Evolutionary conservation across 2,329 filamentous ascomycete genomes (phyloP).

Genomic region (Phialophora expanda): DNA sequence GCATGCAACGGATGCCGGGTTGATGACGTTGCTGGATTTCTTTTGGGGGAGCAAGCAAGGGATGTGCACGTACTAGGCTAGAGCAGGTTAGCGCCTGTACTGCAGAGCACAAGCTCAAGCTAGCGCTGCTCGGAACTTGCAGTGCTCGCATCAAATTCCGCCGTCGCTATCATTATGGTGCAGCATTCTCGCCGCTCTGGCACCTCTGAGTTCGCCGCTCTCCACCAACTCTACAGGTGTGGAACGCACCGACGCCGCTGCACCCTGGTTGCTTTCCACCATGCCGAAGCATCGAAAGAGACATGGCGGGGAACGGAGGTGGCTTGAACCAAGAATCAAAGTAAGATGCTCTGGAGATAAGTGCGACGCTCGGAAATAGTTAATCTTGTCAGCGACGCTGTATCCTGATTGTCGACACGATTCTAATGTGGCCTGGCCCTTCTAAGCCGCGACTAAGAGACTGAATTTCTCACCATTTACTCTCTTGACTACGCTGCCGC

Average conservation of each 20-base stretch:
- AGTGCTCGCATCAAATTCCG: background rate
- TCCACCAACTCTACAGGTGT: too few species aligned
- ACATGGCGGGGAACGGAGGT: background rate
- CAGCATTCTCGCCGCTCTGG: too few species aligned
- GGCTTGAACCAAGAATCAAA: too few species aligned
- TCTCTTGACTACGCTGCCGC: background rate
- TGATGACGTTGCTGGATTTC: slow-evolving; percentile 13
- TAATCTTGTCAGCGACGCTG: too few species aligned
- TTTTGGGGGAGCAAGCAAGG: background rate
- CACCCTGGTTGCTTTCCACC: too few species aligned
- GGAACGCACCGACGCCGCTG: too few species aligned
- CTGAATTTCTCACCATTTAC: too few species aligned
- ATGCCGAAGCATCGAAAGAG: background rate
- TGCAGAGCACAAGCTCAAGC: background rate
- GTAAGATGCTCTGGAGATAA: too few species aligned
- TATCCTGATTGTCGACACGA: too few species aligned
- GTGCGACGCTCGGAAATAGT: too few species aligned
- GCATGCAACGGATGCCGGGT: slow-evolving; percentile 16
- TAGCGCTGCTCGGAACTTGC: background rate
- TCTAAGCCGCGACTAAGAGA: too few species aligned
- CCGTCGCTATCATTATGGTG: background rate
- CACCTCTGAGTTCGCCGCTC: background rate
- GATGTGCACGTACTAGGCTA: background rate
- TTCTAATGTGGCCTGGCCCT: too few species aligned
- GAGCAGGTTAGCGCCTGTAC: background rate